phyloP scores from a whole-genome alignment of 345 rosid species.

The Garcia nutans region DNA sequence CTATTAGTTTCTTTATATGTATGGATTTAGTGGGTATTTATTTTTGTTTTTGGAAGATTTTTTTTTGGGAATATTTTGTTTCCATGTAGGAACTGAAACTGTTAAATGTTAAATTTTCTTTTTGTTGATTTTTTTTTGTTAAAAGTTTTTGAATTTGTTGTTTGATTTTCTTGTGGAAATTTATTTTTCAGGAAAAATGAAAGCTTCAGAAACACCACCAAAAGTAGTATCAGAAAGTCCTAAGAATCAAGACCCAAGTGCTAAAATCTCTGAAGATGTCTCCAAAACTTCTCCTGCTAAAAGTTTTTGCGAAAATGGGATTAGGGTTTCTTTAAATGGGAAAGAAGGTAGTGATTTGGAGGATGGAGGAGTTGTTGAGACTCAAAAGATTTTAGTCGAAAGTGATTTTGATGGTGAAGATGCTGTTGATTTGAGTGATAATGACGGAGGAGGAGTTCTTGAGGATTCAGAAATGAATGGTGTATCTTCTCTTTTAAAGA shows the following conservation, averaged over 20 bases:
- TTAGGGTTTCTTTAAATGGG: conserved; percentile 4
- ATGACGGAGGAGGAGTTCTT: conserved; percentile 34
- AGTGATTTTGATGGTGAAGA: conserved; percentile 16
- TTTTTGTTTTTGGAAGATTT: background rate
- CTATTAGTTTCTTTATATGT: background rate
- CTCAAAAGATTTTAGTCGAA: too few relatives aligned
- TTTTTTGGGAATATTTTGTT: background rate
- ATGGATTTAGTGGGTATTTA: background rate
- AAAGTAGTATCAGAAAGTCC: background rate
- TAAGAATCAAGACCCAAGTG: background rate
- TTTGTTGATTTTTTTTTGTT: background rate
- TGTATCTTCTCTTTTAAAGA: conserved; percentile 56
- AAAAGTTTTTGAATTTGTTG: background rate
- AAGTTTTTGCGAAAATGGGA: conserved; percentile 11
- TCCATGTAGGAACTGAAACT: background rate
- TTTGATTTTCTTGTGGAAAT: background rate
- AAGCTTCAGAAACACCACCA: background rate
- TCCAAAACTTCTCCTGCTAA: conserved; percentile 1
- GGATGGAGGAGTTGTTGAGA: too few relatives aligned
- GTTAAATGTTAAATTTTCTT: background rate
- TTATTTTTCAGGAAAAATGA: conserved; percentile 15
- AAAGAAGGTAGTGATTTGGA: background rate
- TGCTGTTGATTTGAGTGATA: background rate
- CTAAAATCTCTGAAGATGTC: background rate
- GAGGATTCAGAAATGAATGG: conserved; percentile 72